These are phyloP conservation scores for Exophiala spinifera DNA, from an alignment of 2,329 filamentous ascomycete genomes.

Conservation along the genomic window DNA sequence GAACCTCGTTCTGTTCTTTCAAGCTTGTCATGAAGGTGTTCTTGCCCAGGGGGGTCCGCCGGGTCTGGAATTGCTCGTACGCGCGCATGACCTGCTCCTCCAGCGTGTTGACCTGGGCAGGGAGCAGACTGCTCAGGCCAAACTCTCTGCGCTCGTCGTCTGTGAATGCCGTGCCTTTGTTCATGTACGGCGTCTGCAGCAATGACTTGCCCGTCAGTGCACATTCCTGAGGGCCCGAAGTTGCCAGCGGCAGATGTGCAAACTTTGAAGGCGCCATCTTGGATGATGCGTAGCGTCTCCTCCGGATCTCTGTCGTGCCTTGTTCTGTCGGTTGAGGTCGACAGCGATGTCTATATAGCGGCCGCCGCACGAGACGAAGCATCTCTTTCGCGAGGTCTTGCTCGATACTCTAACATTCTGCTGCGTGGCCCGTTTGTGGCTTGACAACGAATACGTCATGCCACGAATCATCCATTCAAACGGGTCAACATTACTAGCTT, in stretches of 20 bases:
- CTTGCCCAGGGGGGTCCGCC: slow-evolving; percentile 65
- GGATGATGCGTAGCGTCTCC: background rate
- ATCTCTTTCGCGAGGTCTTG: no score
- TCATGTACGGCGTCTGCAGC: slow-evolving; percentile 66
- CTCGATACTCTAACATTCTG: no score
- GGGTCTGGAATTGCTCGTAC: slow-evolving; percentile 71
- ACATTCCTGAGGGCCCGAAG: slow-evolving; percentile 34
- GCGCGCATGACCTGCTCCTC: slow-evolving; percentile 74
- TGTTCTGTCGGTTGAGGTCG: no score
- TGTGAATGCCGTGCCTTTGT: slow-evolving; percentile 80
- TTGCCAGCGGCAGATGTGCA: slow-evolving; percentile 33
- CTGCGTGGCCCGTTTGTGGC: no score
- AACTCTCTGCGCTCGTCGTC: slow-evolving; percentile 66
- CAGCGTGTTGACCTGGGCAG: slow-evolving; percentile 67
- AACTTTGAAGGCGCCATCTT: slow-evolving; percentile 26
- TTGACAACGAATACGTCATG: no score
- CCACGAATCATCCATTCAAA: no score
- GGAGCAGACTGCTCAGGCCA: slow-evolving; percentile 69
- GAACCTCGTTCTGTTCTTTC: slow-evolving; percentile 79
- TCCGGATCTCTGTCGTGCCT: background rate
- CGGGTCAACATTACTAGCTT: no score
- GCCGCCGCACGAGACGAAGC: no score
- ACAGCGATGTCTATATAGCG: no score
- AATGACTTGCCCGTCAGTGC: slow-evolving; percentile 49
- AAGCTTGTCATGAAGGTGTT: slow-evolving; percentile 85